A percentile compares a stretch with the other conserved stretches of the same genome.
Conservation (phyloP, 2,329 filamentous ascomycete species). For the Aspergillus sojae region DNA sequence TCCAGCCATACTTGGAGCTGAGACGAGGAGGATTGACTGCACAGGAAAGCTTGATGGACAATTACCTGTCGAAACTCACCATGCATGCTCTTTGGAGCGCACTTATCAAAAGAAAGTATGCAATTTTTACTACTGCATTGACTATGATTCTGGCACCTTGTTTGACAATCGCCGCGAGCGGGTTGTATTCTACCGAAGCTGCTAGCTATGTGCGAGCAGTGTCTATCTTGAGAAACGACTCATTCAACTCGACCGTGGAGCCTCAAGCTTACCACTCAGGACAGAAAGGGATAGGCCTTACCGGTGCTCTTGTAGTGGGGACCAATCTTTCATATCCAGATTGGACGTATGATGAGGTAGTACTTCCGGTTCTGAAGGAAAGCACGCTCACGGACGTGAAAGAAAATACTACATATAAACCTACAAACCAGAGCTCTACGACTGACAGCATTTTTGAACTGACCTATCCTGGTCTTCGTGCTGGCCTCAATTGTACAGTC, state of each 20-base stretch:
- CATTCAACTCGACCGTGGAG: slow-evolving; percentile 1
- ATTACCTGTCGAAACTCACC: slow-evolving; percentile 27
- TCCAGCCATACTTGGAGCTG: slow-evolving; percentile 24
- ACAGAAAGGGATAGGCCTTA: slow-evolving; percentile 27
- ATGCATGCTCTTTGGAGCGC: slow-evolving; percentile 61
- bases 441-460: background rate
- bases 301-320: slow-evolving; percentile 28
- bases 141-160: slow-evolving; percentile 18
- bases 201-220: slow-evolving; percentile 4
- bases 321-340: slow-evolving; percentile 32
- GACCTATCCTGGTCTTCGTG: slow-evolving; percentile 8
- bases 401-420: background rate
- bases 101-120: slow-evolving; percentile 17
- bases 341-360: slow-evolving; percentile 36
- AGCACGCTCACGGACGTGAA: slow-evolving; percentile 19
- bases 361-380: slow-evolving; percentile 21
- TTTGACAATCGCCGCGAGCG: slow-evolving; percentile 19
- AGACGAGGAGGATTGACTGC: slow-evolving; percentile 11
- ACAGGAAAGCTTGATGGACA: slow-evolving; percentile 20
- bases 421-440: background rate
- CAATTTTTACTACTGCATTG: slow-evolving; percentile 14
- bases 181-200: slow-evolving; percentile 17
- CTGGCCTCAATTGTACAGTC: background rate
- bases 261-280: slow-evolving; percentile 11
- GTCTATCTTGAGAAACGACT: slow-evolving; percentile 18